phyloP scores from a whole-genome alignment of 108 stramenopile genomes.

The Discostella stelligeroides region DNA sequence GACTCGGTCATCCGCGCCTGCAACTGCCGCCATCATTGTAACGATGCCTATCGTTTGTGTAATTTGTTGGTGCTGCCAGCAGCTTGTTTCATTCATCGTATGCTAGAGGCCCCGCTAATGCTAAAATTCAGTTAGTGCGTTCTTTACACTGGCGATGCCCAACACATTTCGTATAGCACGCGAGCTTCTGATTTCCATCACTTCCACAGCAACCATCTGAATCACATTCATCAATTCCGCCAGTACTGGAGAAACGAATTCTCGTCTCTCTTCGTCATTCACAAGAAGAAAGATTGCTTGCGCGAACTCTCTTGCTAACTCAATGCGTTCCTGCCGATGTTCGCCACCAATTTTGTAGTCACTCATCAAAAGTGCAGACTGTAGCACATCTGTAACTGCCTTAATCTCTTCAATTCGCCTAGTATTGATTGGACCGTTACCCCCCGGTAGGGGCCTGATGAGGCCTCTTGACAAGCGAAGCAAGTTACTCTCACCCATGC shows the following conservation, averaged over 20 bases:
- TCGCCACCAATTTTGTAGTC: conserved; percentile 16
- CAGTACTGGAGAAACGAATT: conserved; percentile 65
- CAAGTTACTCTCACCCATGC: conserved; percentile 78
- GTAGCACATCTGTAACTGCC: conserved; percentile 65
- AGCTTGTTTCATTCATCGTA: not conserved
- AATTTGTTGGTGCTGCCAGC: too few species aligned
- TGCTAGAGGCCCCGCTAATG: too few species aligned
- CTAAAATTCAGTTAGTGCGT: too few species aligned
- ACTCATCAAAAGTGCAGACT: conserved; percentile 57
- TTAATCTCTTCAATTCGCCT: conserved; percentile 76
- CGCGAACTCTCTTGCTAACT: conserved; percentile 62
- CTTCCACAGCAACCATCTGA: conserved; percentile 87
- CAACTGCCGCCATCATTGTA: too few species aligned
- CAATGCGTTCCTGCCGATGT: conserved; percentile 51
- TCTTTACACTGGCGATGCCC: conserved; percentile 36
- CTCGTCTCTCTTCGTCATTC: conserved; percentile 60
- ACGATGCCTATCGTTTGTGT: too few species aligned
- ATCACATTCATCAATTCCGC: conserved; percentile 72
- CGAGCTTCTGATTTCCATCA: conserved; percentile 82
- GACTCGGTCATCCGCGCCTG: too few species aligned
- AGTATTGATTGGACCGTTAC: conserved; percentile 82
- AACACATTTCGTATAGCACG: conserved; percentile 73
- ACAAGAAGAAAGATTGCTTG: conserved; percentile 52
- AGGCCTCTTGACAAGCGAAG: conserved; percentile 61
- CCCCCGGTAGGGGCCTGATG: conserved; percentile 76